phyloP scores from a whole-genome alignment of 2,329 filamentous ascomycete genomes.

The Balansia obtecta region DNA sequence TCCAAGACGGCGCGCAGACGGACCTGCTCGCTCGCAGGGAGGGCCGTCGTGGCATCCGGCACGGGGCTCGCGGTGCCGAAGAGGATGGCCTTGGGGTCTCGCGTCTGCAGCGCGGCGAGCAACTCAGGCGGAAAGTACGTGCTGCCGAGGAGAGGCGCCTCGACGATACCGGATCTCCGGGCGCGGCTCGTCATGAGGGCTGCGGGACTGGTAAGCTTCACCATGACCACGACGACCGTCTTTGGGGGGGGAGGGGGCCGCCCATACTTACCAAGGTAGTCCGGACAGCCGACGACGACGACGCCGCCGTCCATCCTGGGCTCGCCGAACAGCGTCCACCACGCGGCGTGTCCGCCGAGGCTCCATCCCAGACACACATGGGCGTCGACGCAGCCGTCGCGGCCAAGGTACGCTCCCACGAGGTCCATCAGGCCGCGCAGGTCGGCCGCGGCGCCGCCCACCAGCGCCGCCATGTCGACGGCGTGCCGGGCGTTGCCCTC shows the following conservation, averaged over 20 bases:
- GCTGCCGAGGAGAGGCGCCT: constrained; percentile 59
- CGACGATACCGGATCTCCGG: constrained; percentile 43
- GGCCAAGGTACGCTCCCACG: constrained; percentile 55
- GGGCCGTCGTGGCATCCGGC: constrained; percentile 21
- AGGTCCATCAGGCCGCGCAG: constrained; percentile 64
- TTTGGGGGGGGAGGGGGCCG: no score
- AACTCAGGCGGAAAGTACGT: constrained; percentile 63
- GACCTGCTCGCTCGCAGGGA: constrained; percentile 26
- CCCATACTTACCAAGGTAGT: constrained; percentile 67
- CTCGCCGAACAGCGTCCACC: constrained; percentile 72
- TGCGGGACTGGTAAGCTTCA: no score
- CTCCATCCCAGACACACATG: constrained; percentile 74
- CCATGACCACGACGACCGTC: no score
- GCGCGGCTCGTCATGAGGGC: constrained; percentile 69
- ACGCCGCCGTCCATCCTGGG: constrained; percentile 67
- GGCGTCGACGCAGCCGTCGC: constrained; percentile 42
- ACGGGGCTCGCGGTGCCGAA: constrained; percentile 35
- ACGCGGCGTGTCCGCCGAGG: constrained; percentile 76
- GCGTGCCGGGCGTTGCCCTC: constrained; percentile 71
- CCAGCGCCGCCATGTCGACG: constrained; percentile 79
- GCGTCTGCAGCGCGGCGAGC: constrained; percentile 46
- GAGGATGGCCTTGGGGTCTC: constrained; percentile 66
- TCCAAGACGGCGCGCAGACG: constrained; percentile 35
- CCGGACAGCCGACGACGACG: constrained; percentile 77
- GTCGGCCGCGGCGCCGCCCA: constrained; percentile 64